Base-by-base conservation (phyloP, 371 early-diverging fungal species). In the Cokeromyces recurvatus region DNA sequence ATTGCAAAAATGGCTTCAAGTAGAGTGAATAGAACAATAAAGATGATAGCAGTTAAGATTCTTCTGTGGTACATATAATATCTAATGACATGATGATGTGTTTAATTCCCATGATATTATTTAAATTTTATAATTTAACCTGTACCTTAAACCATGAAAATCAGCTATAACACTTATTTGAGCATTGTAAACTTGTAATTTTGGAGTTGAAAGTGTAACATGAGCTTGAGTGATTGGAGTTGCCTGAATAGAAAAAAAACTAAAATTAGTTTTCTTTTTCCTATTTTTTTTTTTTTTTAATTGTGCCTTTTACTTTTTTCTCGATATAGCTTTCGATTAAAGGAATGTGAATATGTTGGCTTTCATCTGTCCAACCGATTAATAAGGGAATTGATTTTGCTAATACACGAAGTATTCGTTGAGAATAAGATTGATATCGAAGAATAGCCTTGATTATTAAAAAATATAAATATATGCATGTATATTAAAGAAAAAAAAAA, bases 11-110 rank as follows among this genome's bases (percentile, higher is more conserved):
- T 47, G 23, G 81, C 51, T 47, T 87, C 88, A 79, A 85, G 86
- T 25, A 72, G 69, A 44, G 89, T 66, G 38, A 89, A 85, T 12
- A 75, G 37, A 0, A 57, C 23, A 11, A 81, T 66, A 52, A 87
- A 85, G 2, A 68, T 49, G 22, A 78, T 38, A 0, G 80, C 87
- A 0, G 91, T 88, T 2, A 81, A 68, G 22, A 82, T 25, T 43
- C 75, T 67, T 75, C 87, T 86, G 56, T 89, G 85, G 71, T 88
- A 90, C 94, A 82, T 77, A 59, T 86, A 78, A 65, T 85, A 60
- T 23, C 80, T 71, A 31, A n/a, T 32, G 3, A n/a, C n/a, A n/a
- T n/a, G n/a, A n/a, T n/a, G n/a, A n/a, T n/a, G n/a, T n/a, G n/a
- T n/a, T n/a, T n/a, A n/a, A n/a, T n/a, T n/a, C n/a, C n/a, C n/a